These are phyloP conservation scores for Pythium sukuiense DNA, from an alignment of 352 stramenopile species.

Conservation along the genomic window DNA sequence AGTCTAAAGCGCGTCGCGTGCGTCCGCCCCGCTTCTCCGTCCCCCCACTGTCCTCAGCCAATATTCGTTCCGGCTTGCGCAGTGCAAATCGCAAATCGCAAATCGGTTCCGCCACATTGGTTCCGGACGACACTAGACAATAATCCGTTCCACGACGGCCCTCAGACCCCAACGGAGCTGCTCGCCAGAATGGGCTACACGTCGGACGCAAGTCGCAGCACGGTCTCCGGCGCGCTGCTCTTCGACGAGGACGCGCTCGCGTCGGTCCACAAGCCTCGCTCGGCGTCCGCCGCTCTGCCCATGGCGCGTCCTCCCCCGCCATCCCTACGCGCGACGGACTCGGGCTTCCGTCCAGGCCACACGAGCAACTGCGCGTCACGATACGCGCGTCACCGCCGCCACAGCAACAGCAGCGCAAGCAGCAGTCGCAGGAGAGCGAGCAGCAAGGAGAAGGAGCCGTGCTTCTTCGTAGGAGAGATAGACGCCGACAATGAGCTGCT, in stretches of 20 bases:
- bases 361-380: constrained; percentile 21
- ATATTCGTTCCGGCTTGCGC: not conserved
- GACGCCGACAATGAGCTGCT: not conserved
- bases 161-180: not conserved
- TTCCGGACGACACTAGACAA: too few species aligned
- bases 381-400: constrained; percentile 3
- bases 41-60: not conserved
- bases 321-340: not conserved
- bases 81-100: not conserved
- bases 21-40: not conserved
- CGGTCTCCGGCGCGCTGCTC: constrained; percentile 10
- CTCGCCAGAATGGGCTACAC: constrained; percentile 1
- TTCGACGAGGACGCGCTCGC: constrained; percentile 17
- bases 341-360: constrained; percentile 1
- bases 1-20: too few species aligned
- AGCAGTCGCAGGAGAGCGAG: not conserved
- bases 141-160: not conserved
- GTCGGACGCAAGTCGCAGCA: not conserved
- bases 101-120: not conserved
- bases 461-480: not conserved
- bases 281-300: not conserved
- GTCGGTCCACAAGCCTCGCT: constrained; percentile 5
- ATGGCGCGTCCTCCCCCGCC: not conserved
- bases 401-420: constrained; percentile 3
- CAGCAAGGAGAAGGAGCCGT: not conserved